phyloP scores from a whole-genome alignment of 1,284 basidiomycete genomes.

The Cutaneotrichosporon sp. region DNA sequence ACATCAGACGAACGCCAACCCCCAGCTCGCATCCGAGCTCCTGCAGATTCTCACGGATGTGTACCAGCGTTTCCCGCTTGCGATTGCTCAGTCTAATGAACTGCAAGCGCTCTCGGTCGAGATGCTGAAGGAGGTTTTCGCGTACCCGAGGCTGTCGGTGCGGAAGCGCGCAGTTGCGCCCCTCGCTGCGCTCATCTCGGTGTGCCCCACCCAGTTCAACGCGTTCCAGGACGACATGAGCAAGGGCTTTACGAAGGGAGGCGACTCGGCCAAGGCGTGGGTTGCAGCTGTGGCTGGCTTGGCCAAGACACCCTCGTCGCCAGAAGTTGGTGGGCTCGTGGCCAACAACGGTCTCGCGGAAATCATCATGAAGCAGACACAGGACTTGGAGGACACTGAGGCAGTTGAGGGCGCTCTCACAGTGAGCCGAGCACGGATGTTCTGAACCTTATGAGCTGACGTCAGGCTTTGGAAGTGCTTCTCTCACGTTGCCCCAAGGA shows the following conservation, averaged over 20 bases:
- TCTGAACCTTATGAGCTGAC: background rate
- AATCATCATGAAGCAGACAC: slow-evolving; percentile 33
- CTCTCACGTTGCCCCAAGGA: slow-evolving; percentile 80
- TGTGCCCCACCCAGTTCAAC: slow-evolving; percentile 37
- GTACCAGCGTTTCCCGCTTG: slow-evolving; percentile 75
- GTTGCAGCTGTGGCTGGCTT: slow-evolving; percentile 37
- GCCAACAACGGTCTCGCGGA: slow-evolving; percentile 35
- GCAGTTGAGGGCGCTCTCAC: slow-evolving; percentile 46
- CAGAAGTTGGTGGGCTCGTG: slow-evolving; percentile 35
- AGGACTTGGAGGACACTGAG: slow-evolving; percentile 42
- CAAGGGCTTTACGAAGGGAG: slow-evolving; percentile 29
- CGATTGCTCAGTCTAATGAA: slow-evolving; percentile 60
- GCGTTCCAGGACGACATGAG: slow-evolving; percentile 33
- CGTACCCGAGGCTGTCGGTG: slow-evolving; percentile 74
- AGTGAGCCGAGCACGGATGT: slow-evolving; percentile 20
- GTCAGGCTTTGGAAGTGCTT: slow-evolving; percentile 76
- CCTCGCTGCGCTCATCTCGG: slow-evolving; percentile 53
- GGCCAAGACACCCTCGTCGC: slow-evolving; percentile 37
- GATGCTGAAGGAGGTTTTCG: slow-evolving; percentile 72
- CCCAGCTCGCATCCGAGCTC: slow-evolving; percentile 83
- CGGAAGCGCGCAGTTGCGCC: slow-evolving; percentile 86
- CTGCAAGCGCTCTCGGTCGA: slow-evolving; percentile 62
- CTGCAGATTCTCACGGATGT: slow-evolving; percentile 88
- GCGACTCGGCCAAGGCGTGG: slow-evolving; percentile 39
- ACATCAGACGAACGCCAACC: slow-evolving; percentile 59